Evolutionary conservation across 2,329 filamentous ascomycete genomes (phyloP).

Genomic region (Cercospora janseana): DNA sequence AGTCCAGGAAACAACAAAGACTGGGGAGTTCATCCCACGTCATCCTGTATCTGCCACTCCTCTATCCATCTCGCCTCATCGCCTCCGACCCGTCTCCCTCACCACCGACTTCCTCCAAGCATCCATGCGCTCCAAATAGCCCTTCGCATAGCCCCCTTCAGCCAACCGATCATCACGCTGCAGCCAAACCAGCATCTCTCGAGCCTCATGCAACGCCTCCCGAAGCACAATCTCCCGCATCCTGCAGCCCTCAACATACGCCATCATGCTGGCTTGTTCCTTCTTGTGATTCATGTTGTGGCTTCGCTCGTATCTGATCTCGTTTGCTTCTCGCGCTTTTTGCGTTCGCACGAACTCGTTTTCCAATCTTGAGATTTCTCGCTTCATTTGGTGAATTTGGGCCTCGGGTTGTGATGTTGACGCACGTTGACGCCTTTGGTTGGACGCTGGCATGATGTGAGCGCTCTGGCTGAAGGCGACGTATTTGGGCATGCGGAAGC

Average conservation of each 20-base stretch:
- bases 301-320: background rate
- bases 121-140: slow-evolving; percentile 7
- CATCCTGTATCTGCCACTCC: background rate
- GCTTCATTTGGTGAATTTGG: background rate
- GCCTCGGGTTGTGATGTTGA: background rate
- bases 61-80: background rate
- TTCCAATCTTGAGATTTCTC: slow-evolving; percentile 5
- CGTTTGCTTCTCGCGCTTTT: background rate
- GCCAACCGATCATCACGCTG: background rate
- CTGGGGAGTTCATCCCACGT: too few relatives aligned
- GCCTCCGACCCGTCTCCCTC: background rate
- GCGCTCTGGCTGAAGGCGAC: slow-evolving; percentile 1
- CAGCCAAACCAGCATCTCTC: background rate
- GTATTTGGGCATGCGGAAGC: background rate
- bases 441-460: background rate
- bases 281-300: background rate
- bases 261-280: slow-evolving; percentile 11
- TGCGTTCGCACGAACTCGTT: slow-evolving; percentile 4
- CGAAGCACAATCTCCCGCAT: background rate
- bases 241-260: slow-evolving; percentile 7
- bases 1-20: too few relatives aligned
- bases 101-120: background rate
- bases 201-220: slow-evolving; percentile 1
- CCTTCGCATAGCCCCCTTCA: slow-evolving; percentile 1
- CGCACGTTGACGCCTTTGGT: background rate